Evolutionary conservation across 176 grass and related monocot species (phyloP).

Genomic region (Phoenix dactylifera): DNA sequence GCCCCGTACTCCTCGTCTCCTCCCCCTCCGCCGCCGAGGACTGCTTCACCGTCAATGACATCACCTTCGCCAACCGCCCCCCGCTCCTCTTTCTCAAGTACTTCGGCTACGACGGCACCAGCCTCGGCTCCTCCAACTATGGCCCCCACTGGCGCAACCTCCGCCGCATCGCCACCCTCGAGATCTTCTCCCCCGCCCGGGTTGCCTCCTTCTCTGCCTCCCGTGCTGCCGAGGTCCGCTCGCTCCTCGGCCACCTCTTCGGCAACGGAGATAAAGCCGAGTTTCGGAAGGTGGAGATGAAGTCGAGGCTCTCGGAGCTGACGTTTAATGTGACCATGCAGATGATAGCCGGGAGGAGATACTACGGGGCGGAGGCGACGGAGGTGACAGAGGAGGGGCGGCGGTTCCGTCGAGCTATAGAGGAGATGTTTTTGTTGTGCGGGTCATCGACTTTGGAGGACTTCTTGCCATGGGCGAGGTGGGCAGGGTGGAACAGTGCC

Average conservation of each 20-base stretch:
- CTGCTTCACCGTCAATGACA: neutral
- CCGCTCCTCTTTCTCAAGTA: neutral
- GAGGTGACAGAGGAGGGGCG: neutral
- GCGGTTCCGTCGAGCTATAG: neutral
- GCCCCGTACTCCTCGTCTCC: slow-evolving; percentile 4
- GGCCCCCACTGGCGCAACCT: slow-evolving; percentile 1
- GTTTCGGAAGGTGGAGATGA: neutral
- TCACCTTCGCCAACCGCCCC: slow-evolving; percentile 1
- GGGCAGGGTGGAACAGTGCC: neutral
- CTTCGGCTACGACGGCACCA: neutral
- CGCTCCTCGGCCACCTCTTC: neutral
- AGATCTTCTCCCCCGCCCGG: neutral
- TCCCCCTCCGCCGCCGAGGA: neutral
- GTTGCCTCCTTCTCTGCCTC: neutral
- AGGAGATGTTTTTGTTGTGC: neutral
- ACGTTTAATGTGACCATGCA: neutral
- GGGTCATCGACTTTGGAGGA: neutral
- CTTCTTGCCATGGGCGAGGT: neutral
- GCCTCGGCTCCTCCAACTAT: neutral
- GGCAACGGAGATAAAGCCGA: neutral
- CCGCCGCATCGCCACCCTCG: neutral
- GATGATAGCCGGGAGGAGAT: neutral
- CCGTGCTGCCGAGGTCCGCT: neutral
- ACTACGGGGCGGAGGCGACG: neutral
- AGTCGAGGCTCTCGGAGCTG: neutral